Base-by-base conservation (phyloP, 2,329 filamentous ascomycete genomes). In the Fusarium sp. region DNA sequence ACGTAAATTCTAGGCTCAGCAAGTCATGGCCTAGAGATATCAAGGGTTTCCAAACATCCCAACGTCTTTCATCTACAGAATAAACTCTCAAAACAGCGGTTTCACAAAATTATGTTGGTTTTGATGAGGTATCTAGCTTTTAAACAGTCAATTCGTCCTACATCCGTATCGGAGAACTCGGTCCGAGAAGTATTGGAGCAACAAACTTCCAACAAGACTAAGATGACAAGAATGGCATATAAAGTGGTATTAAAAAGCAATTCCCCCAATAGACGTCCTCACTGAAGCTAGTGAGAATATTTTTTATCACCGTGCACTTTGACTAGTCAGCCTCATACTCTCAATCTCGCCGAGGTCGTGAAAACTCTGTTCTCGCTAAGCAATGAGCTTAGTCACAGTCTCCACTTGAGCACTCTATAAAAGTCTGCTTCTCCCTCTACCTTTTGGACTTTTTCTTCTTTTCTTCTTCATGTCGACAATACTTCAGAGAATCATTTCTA, bases 401-500 rank as follows among this genome's bases (percentile, higher is more conserved):
- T 29, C 57, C 58, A 46, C 57, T 8, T 4, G 7, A 40, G 15
- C 4, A 10, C 29, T 63, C n/a, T 69, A 69, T 69, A 69, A 69
- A 70, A 60, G 1, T 36, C 42, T 31, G 11, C 4, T 41, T 8
- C 42, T 20, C n/a, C 37, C 31, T 37, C n/a, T 63, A 35, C 43
- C 52, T 49, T 55, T 67, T 78, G 80, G 79, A 59, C 27, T 45
- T 66, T 76, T 81, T 81, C 78, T 81, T 80, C 54, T 78, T 83
- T 83, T 83, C 81, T 83, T 86, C 80, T 80, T 84, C 79, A 86
- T 81, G 84, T 85, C 85, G 85, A 88, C 84, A 86, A 87, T 87
- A 87, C 84, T 85, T 85, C 80, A 69, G 82, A 93, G 92, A 94
- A 95, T 95, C 92, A 93, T 92, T 96, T 97, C 91, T 97, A 94